Base-by-base conservation (phyloP, 2,329 filamentous ascomycete genomes). In the Rugonectria rugulosa region DNA sequence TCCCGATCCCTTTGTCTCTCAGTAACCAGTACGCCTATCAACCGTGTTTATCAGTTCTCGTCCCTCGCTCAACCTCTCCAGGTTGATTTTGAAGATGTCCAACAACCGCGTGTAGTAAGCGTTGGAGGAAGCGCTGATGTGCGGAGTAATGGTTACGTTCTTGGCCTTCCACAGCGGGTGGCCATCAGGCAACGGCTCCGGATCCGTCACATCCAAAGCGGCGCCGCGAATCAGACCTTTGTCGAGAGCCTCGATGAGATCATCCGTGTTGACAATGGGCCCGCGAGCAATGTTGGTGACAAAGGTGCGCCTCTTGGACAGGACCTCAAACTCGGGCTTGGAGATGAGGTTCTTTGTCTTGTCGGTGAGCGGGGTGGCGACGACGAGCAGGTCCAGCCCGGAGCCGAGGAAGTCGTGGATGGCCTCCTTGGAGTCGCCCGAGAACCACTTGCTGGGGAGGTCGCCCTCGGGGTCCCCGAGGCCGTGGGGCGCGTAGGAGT, bases 121-220 rank as follows among this genome's bases (percentile, higher is more conserved):
- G 1, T 68, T 72, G 7, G 78, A 79, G 6, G 58, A 60, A 1
- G 76, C 77, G 44, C 79, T 81, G 10, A 82, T 69, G 57, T 83
- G 81, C 14, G 81, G 81, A 19, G 79, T 81, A 40, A 94, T 82
- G 46, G 88, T 81, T 14, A 88, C 78, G 70, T 92, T 92, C 56
- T 84, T 83, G 12, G 87, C 77, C 21, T 77, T 81, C 90, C 90
- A 94, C 45, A 94, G 73, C 59, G 84, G 81, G 67, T 90, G 85
- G 5, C 88, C 83, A 3, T 79, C 73, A 0, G 89, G 89, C 59
- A 94, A 70, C 0, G 91, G 91, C 71, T 94, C 91, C 0, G 90
- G 90, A 57, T 93, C 89, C 2, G 90, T 89, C 1, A 94, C 90
- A 68, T 93, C 90, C 34, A 94, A 73, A 2, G 89, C 89, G 0